Evolutionary conservation across 2,329 filamentous ascomycete genomes (phyloP), one percentile per base, ranked within the genome.

Genomic region (Alternaria sp.): DNA sequence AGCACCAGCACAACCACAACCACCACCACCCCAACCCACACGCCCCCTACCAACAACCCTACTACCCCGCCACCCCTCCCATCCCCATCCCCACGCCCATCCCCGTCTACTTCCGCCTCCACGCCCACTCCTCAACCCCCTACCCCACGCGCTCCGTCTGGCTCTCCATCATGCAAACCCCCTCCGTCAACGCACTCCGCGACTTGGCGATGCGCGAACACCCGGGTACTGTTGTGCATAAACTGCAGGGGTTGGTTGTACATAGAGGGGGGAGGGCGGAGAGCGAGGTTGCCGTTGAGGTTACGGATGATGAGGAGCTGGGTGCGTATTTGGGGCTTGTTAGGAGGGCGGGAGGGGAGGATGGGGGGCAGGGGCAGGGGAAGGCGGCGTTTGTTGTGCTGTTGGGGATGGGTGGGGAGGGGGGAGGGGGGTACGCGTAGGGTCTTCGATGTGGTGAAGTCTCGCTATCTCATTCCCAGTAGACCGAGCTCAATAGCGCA

Each of bases 271-370:
- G 58, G 6, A 62, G 64, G 9, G 64, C 67, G 6, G 88, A 87
- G 6, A 84, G 84, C 54, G 90, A 92, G 73, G 82, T 91, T 47
- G 83, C 83, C 15, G 86, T 92, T 71, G 81, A 85, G 59, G 90
- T 95, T 70, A 89, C 90, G 58, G 85, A 89, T 44, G 90, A 94
- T 70, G 87, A 88, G 65, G 91, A 95, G 80, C 77, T 96, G 65
- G 86, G 86, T 63, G 90, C 89, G 0, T 95, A 94, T 79, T 78
- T 96, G 68, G 84, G 86, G 50, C 90, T 92, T 74, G 83, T 90
- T 25, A 61, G 50, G 43, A 65, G 56, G 12, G 15, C 2, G 33
- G 33, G 33, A n/a, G 59, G 45, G 1, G 60, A 45, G 3, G 25
- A 28, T 18, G 60, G 50, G 60, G 56, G 6, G 37, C 26, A 82